These are phyloP conservation scores for Elasticomyces elasticus DNA, from an alignment of 495 filamentous ascomycete species.

Conservation along the genomic window DNA sequence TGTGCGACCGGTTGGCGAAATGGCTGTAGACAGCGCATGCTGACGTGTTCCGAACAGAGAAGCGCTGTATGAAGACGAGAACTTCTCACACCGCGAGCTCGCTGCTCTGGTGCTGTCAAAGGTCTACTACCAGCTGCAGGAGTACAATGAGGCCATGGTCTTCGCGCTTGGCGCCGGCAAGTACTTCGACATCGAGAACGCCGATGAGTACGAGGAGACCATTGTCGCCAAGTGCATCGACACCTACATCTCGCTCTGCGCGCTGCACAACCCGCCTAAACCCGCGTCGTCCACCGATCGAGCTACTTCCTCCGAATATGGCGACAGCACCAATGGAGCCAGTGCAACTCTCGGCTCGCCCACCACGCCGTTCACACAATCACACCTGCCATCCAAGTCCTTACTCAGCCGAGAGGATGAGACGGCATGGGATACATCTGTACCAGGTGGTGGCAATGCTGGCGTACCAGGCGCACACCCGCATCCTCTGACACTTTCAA, in stretches of 20 bases:
- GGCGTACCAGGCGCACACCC: conserved; percentile 44
- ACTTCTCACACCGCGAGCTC: conserved; percentile 85
- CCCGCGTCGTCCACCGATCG: conserved; percentile 29
- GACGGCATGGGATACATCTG: conserved; percentile 46
- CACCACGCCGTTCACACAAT: conserved; percentile 89
- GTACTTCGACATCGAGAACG: conserved; percentile 81
- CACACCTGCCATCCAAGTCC: conserved; percentile 79
- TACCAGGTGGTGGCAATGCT: conserved; percentile 45
- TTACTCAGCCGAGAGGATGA: conserved; percentile 73
- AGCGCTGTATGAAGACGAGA: conserved; percentile 92
- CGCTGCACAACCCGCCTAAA: conserved; percentile 50
- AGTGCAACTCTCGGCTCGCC: conserved; percentile 69
- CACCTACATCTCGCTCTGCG: conserved; percentile 85
- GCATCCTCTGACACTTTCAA: conserved; percentile 43
- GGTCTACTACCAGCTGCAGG: conserved; percentile 96
- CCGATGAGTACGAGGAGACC: conserved; percentile 96
- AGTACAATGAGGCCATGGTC: conserved; percentile 98
- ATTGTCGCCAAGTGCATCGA: conserved; percentile 92
- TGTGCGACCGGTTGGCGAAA: background rate
- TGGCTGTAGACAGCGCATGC: background rate
- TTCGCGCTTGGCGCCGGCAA: conserved; percentile 94
- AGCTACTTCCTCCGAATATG: conserved; percentile 55
- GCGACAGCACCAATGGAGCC: conserved; percentile 58
- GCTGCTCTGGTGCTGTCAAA: conserved; percentile 92
- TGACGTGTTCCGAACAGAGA: conserved; percentile 49